A percentile compares a stretch with the other conserved stretches of the same genome.
Conservation (phyloP, 1,139 yeast species). For the Taiozyma sp. region DNA sequence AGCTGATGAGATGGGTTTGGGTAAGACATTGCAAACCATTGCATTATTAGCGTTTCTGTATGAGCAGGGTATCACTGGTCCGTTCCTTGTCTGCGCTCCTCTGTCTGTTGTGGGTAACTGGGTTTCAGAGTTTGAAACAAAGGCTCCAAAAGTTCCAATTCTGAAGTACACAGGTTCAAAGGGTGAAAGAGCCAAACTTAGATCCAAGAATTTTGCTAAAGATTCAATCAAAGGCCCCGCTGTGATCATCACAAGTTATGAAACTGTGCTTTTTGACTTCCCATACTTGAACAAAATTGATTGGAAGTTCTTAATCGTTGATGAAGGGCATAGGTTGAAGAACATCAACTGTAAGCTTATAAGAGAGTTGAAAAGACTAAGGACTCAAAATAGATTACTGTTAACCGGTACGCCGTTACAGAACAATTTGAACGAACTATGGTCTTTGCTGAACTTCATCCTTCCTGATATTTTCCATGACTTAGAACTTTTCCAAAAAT, state of each 20-base stretch:
- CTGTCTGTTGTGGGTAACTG: constrained; percentile 84
- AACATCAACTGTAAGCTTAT: constrained; percentile 76
- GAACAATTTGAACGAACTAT: constrained; percentile 80
- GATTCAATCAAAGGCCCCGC: constrained; percentile 17
- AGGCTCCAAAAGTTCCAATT: constrained; percentile 69
- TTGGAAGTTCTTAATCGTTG: constrained; percentile 91
- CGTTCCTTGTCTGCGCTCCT: constrained; percentile 85
- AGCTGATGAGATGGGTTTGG: constrained; percentile 97
- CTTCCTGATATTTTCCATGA: constrained; percentile 92
- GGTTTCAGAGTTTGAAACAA: constrained; percentile 63
- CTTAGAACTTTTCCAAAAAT: constrained; percentile 80
- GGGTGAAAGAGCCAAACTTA: constrained; percentile 42
- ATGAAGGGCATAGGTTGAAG: constrained; percentile 91
- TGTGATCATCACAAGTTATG: constrained; percentile 79
- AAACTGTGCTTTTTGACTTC: constrained; percentile 68
- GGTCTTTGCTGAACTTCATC: constrained; percentile 87
- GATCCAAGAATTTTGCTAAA: constrained; percentile 31
- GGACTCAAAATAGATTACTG: constrained; percentile 65
- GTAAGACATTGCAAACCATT: constrained; percentile 87
- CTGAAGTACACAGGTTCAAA: constrained; percentile 66
- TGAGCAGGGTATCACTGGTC: constrained; percentile 79
- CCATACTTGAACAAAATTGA: constrained; percentile 41
- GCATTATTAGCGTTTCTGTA: constrained; percentile 70
- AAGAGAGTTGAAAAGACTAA: constrained; percentile 59
- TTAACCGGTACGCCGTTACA: constrained; percentile 94